Conservation (phyloP, 305 asterid genomes). For the Fraxinus velutina region DNA sequence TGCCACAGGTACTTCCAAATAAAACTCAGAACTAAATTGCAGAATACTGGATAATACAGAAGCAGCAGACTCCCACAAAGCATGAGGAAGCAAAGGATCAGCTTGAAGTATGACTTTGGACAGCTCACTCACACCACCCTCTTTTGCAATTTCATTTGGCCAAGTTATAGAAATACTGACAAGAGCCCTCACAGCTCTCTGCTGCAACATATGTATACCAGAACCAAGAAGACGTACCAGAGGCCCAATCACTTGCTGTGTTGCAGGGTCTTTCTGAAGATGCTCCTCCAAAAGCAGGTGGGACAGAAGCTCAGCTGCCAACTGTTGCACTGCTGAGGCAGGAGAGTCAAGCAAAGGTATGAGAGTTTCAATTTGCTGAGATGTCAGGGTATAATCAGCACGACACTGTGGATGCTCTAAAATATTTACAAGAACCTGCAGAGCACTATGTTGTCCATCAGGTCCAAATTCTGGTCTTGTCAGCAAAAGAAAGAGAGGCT, state of each 20-base stretch:
- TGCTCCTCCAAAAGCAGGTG: slow-evolving; percentile 76
- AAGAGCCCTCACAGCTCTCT: slow-evolving; percentile 74
- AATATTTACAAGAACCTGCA: slow-evolving; percentile 93
- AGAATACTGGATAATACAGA: slow-evolving; percentile 67
- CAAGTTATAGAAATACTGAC: slow-evolving; percentile 59
- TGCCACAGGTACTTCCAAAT: slow-evolving; percentile 84
- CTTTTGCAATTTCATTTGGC: slow-evolving; percentile 98
- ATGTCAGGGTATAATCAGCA: slow-evolving; percentile 63
- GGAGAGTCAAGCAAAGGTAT: slow-evolving; percentile 82
- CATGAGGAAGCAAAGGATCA: slow-evolving; percentile 76
- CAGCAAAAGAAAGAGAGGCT: slow-evolving; percentile 75
- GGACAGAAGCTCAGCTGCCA: slow-evolving; percentile 82
- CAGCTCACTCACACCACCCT: slow-evolving; percentile 89
- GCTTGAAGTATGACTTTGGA: slow-evolving; percentile 87
- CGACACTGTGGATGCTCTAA: slow-evolving; percentile 94
- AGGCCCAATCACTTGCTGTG: slow-evolving; percentile 72
- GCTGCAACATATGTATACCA: slow-evolving; percentile 68
- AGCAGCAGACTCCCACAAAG: slow-evolving; percentile 88
- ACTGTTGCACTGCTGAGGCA: slow-evolving; percentile 73
- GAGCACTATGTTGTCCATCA: slow-evolving; percentile 87
- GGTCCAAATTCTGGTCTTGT: slow-evolving; percentile 75
- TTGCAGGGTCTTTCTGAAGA: slow-evolving; percentile 69
- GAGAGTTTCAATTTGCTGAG: slow-evolving; percentile 85
- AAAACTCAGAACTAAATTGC: slow-evolving; percentile 76
- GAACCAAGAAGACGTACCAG: slow-evolving; percentile 69